phyloP scores from a whole-genome alignment of 2,329 filamentous ascomycete species.

The Pyrenophora teres region DNA sequence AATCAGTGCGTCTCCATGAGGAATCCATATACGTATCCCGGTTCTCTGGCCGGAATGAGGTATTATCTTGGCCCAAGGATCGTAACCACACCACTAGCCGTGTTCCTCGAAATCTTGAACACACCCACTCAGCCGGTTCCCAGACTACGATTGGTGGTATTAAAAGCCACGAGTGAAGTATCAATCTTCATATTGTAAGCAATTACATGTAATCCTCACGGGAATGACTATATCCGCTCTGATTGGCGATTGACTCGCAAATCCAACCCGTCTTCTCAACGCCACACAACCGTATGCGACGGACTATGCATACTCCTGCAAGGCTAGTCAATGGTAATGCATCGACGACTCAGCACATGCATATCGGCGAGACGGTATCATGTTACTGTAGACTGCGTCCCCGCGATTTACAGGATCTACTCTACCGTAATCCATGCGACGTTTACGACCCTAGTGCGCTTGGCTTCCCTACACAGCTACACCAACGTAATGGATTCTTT shows the following conservation, averaged over 20 bases:
- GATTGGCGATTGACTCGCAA: background rate
- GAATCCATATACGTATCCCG: background rate
- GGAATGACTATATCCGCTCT: background rate
- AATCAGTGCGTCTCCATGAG: background rate
- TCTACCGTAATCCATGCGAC: background rate
- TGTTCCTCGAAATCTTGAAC: background rate
- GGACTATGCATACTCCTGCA: background rate
- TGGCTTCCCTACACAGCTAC: background rate
- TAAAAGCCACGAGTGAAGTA: no score
- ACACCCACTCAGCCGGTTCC: background rate
- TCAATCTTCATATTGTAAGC: background rate
- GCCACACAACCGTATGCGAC: background rate
- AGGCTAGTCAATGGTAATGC: background rate
- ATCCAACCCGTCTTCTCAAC: background rate
- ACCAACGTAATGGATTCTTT: background rate
- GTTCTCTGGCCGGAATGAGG: background rate
- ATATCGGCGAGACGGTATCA: background rate
- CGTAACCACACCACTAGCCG: no score
- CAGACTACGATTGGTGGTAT: no score
- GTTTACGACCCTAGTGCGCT: background rate
- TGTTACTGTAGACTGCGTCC: background rate
- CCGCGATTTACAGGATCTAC: background rate
- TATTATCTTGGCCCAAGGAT: background rate
- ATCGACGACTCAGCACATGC: background rate
- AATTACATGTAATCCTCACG: background rate